Base-by-base conservation (phyloP, 225 moss, liverwort and hornwort genomes). In the Bryoerythrophyllum caledonicum region DNA sequence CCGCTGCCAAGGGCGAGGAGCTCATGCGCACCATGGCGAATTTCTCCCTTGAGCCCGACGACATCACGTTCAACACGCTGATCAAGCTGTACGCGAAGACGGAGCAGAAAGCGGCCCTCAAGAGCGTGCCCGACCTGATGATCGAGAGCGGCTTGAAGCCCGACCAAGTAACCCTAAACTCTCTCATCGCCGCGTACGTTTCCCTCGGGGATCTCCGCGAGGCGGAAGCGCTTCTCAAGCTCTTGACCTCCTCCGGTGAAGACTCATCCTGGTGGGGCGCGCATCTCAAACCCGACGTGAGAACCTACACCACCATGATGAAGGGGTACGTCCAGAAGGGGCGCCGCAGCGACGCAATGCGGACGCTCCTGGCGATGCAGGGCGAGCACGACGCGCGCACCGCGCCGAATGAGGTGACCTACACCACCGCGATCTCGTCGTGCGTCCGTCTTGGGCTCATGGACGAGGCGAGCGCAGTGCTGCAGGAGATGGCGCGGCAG, bases 281-380 rank as follows among this genome's bases (percentile, higher is more conserved):
- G 2, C 68, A 73, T 71, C 65, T 90, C 55, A 67, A 68, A 65
- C 90, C 97, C 0, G 85, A 95, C 28, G 94, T 91, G 40, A 90
- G 94, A 48, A 94, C 94, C 0, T 91, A 91, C 81, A 99, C 97
- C 20, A 99, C 90, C 10, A 76, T 99, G 70, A 99, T 99, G 95
- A 99, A 95, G 57, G 97, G 97, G 1, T 99, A 99, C 9, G 86
- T 99, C 27, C 89, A 87, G 76, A 82, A 79, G 9, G 97, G 89
- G 27, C 77, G 93, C 65, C 71, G 93, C 65, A 86, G 86, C 81
- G 95, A 99, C 67, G 94, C 97, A 1, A 87, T 95, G 80, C 90
- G 88, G 80, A 82, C 93, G 60, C 78, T 99, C 60, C 52, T 87
- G 19, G 90, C 93, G 13, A 99, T 99, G 97, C 90, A 91, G 69